Percentiles rank a stretch among this genome's conserved stretches.
Conservation (phyloP, 805 yeast species). For the Peterozyma toletana region DNA sequence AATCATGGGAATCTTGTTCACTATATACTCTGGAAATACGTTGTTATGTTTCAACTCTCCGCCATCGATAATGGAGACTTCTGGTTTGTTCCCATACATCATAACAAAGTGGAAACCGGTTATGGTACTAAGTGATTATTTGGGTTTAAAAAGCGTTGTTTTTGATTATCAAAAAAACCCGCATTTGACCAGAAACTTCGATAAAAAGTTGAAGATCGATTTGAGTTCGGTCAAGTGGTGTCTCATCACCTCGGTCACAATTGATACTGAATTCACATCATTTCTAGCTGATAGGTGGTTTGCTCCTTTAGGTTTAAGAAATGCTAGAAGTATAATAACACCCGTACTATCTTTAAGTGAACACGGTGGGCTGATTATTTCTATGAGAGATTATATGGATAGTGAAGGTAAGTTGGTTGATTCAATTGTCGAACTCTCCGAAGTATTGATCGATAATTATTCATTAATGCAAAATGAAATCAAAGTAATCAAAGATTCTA, state of each 20-base stretch:
- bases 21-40: slow-evolving; percentile 79
- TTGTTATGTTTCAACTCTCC: slow-evolving; percentile 63
- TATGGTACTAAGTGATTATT: slow-evolving; percentile 74
- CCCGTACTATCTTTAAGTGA: slow-evolving; percentile 87
- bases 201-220: slow-evolving; percentile 68
- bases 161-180: slow-evolving; percentile 92
- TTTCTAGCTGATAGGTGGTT: slow-evolving; percentile 86
- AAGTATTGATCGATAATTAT: slow-evolving; percentile 65
- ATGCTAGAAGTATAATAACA: slow-evolving; percentile 69
- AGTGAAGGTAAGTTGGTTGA: slow-evolving; percentile 51
- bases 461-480: slow-evolving; percentile 69
- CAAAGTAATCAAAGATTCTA: slow-evolving; percentile 50
- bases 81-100: slow-evolving; percentile 82
- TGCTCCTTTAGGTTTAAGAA: slow-evolving; percentile 78
- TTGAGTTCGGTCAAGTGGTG: slow-evolving; percentile 83
- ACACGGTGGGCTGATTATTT: slow-evolving; percentile 92
- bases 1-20: slow-evolving; percentile 70
- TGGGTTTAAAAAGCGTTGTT: slow-evolving; percentile 83
- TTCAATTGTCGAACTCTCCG: slow-evolving; percentile 39
- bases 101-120: slow-evolving; percentile 67
- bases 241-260: slow-evolving; percentile 77
- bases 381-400: slow-evolving; percentile 88
- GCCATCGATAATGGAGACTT: slow-evolving; percentile 60
- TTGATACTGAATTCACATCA: slow-evolving; percentile 90
- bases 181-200: slow-evolving; percentile 70